Evolutionary conservation across 148 eudicot species (phyloP).

Genomic region (Rhododendron ovatum): DNA sequence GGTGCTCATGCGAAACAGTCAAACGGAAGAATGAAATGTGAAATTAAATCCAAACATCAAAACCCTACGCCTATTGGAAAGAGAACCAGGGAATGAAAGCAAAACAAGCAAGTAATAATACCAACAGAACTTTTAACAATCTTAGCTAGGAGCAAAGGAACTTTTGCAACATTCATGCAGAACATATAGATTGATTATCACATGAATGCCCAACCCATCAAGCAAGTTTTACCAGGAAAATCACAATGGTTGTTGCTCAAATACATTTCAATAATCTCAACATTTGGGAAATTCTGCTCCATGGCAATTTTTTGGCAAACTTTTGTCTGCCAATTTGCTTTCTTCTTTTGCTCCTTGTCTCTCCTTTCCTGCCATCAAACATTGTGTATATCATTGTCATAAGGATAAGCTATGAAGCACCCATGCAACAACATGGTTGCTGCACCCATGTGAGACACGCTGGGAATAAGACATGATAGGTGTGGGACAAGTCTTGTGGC

Average conservation of each 20-base stretch:
- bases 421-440: not conserved
- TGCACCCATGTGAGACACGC: not conserved
- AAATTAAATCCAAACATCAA: not conserved
- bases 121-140: not conserved
- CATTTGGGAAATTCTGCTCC: slow-evolving; percentile 56
- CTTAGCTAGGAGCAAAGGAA: not conserved
- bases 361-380: slow-evolving; percentile 52
- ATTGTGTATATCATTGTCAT: not conserved
- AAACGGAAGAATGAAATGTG: not conserved
- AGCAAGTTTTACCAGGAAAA: slow-evolving; percentile 13
- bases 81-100: not conserved
- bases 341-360: slow-evolving; percentile 54
- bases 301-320: slow-evolving; percentile 70
- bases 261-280: slow-evolving; percentile 61
- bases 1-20: not conserved
- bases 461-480: not conserved
- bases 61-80: not conserved
- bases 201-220: not conserved
- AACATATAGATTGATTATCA: not conserved
- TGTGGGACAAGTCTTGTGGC: not conserved
- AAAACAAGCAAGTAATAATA: not conserved
- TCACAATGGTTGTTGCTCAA: slow-evolving; percentile 34
- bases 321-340: slow-evolving; percentile 56
- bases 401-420: not conserved
- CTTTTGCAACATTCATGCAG: not conserved